phyloP scores from a whole-genome alignment of 2,329 filamentous ascomycete species.

The Pseudogymnoascus sp. region DNA sequence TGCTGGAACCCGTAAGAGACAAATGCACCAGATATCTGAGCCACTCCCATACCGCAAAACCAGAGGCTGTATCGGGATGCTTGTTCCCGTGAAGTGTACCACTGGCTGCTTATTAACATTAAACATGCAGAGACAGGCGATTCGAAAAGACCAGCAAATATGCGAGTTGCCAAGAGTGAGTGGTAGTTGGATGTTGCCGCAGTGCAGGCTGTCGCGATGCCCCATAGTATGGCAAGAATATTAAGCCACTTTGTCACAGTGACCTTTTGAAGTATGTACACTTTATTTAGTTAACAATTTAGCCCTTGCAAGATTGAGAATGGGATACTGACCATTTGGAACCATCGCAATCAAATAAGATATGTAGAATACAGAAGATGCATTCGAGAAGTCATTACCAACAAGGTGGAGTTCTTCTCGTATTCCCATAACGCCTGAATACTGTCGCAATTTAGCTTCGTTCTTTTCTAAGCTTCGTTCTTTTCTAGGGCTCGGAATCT shows the following conservation, averaged over 20 bases:
- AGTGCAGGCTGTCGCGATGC: slow-evolving; percentile 44
- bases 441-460: slow-evolving; percentile 32
- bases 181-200: slow-evolving; percentile 46
- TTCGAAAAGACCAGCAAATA: slow-evolving; percentile 54
- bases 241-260: slow-evolving; percentile 55
- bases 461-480: not conserved
- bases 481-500: not conserved
- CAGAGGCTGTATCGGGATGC: slow-evolving; percentile 52
- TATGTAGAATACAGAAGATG: slow-evolving; percentile 57
- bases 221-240: slow-evolving; percentile 50
- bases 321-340: slow-evolving; percentile 41
- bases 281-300: slow-evolving; percentile 24
- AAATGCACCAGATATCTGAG: slow-evolving; percentile 42
- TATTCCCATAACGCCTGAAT: slow-evolving; percentile 59
- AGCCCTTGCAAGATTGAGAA: slow-evolving; percentile 1
- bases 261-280: slow-evolving; percentile 50
- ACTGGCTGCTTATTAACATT: slow-evolving; percentile 52
- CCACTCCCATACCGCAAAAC: slow-evolving; percentile 51
- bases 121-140: slow-evolving; percentile 51
- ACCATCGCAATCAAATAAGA: slow-evolving; percentile 51
- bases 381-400: slow-evolving; percentile 54
- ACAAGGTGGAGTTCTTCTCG: slow-evolving; percentile 43
- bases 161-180: slow-evolving; percentile 44
- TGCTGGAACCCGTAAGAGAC: slow-evolving; percentile 47
- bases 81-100: slow-evolving; percentile 49